Base-by-base conservation (phyloP, 1,284 basidiomycete species). In the Irpex lacteus region DNA sequence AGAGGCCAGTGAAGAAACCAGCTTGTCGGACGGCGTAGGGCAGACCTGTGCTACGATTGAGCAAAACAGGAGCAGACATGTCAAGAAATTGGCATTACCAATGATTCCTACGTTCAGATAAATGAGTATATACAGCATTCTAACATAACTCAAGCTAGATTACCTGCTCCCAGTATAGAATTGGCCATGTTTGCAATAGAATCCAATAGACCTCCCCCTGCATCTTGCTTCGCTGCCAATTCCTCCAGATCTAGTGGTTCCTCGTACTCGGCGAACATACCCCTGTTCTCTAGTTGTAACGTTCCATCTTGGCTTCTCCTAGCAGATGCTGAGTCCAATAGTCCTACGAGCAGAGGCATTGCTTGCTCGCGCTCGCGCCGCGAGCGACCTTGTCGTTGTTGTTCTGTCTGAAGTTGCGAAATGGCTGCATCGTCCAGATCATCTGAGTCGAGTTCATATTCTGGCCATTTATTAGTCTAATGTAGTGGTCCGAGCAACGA, bases 121-220 rank as follows among this genome's bases (percentile, higher is more conserved):
- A 62, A 54, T 67, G 40, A 67, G 56, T 49, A 58, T 47, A 19
- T 50, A 21, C 60, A 53, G 50, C n/a, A 60, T 4, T 19, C 40
- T 38, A 47, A 11, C 40, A 55, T 36, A 52, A 53, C n/a, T 60
- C 21, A 11, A 55, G 18, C n/a, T 52, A 53, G 63, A 60, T 66
- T 73, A 92, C 94, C 95, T 72, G 97, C 97, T 52, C 97, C 97
- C 26, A 99, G 81, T 60, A 99, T 98, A 5, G 95, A 96, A 75
- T 99, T 99, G 36, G 95, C 94, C 94, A 96, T 96, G 72, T 96
- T 96, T 21, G 93, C 92, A 60, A 96, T 85, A 5, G 92, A 95
- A 70, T 95, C 92, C 2, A 95, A 59, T 76, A 96, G 78, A 0
- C 90, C 89, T 34, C 95, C 94, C 26, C 94, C 94, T 2, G 88